Evolutionary conservation across 371 early-diverging fungal species (phyloP).

Genomic region (Mucor circinelloides): DNA sequence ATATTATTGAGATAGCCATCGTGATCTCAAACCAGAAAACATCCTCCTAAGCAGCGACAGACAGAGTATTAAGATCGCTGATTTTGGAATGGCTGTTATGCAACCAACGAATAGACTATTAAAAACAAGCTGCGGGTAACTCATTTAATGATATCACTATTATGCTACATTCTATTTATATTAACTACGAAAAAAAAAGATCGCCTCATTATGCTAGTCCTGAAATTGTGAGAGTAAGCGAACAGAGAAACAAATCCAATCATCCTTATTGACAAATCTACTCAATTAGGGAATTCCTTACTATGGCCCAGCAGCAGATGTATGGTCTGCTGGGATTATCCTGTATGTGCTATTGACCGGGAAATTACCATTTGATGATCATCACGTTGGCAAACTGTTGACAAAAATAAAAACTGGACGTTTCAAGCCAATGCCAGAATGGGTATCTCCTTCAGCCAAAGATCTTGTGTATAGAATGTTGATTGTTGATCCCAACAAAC

Average conservation of each 20-base stretch:
- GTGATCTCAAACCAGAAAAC: constrained; percentile 97
- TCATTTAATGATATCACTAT: constrained; percentile 47
- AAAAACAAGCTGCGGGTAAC: constrained; percentile 76
- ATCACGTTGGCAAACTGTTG: constrained; percentile 65
- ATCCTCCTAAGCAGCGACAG: constrained; percentile 81
- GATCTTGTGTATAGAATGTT: constrained; percentile 51
- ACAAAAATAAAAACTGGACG: constrained; percentile 59
- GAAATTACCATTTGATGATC: constrained; percentile 82
- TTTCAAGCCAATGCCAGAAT: constrained; percentile 55
- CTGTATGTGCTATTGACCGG: constrained; percentile 73
- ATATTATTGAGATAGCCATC: constrained; percentile 63
- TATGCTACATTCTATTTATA: constrained; percentile 28
- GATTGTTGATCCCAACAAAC: constrained; percentile 33
- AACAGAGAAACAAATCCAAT: constrained; percentile 1
- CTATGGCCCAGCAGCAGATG: constrained; percentile 73
- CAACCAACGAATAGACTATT: constrained; percentile 66
- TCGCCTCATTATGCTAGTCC: constrained; percentile 93
- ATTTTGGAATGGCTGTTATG: constrained; percentile 84
- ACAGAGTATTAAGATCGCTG: constrained; percentile 77
- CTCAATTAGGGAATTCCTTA: constrained; percentile 76
- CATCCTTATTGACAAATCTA: constrained; percentile 62
- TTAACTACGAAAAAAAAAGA: constrained; percentile 53
- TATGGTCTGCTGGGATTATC: constrained; percentile 79
- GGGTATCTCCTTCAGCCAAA: constrained; percentile 58
- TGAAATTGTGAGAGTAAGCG: constrained; percentile 74